Evolutionary conservation across 1,284 basidiomycete genomes (phyloP).

Genomic region (Pascua guehoae): DNA sequence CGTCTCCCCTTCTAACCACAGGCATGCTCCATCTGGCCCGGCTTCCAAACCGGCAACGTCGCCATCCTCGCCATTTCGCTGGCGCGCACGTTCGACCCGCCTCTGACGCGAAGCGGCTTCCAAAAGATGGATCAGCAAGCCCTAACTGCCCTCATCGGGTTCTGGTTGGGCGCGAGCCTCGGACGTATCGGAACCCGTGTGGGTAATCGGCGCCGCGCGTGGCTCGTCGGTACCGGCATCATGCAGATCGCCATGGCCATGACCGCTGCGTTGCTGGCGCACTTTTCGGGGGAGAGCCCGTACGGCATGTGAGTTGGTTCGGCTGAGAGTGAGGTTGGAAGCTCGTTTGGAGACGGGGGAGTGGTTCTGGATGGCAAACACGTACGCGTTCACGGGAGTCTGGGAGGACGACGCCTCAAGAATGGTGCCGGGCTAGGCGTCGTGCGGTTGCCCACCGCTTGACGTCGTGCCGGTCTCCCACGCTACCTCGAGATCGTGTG

Average conservation of each 20-base stretch:
- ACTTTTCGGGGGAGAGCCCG: conserved; percentile 55
- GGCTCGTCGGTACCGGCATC: conserved; percentile 68
- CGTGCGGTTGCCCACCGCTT: too few species aligned
- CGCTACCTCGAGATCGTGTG: too few species aligned
- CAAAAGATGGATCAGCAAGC: conserved; percentile 77
- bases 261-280: conserved; percentile 64
- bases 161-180: conserved; percentile 54
- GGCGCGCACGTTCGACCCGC: conserved; percentile 61
- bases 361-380: background rate
- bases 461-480: too few species aligned
- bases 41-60: conserved; percentile 44
- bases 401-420: background rate
- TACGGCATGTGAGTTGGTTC: conserved; percentile 44
- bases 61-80: conserved; percentile 61
- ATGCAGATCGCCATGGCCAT: conserved; percentile 72
- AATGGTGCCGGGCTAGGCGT: too few species aligned
- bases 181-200: conserved; percentile 54
- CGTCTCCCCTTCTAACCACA: conserved; percentile 1
- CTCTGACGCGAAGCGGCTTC: conserved; percentile 58
- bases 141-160: conserved; percentile 67
- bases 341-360: background rate
- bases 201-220: conserved; percentile 66
- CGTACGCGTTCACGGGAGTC: background rate
- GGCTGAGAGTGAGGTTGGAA: too few species aligned
- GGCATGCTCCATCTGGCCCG: conserved; percentile 44